A percentile compares a stretch with the other conserved stretches of the same genome.
These are phyloP conservation scores for Tolypocladium cylindrosporum DNA, from an alignment of 2,329 filamentous ascomycete species.

Conservation along the genomic window DNA sequence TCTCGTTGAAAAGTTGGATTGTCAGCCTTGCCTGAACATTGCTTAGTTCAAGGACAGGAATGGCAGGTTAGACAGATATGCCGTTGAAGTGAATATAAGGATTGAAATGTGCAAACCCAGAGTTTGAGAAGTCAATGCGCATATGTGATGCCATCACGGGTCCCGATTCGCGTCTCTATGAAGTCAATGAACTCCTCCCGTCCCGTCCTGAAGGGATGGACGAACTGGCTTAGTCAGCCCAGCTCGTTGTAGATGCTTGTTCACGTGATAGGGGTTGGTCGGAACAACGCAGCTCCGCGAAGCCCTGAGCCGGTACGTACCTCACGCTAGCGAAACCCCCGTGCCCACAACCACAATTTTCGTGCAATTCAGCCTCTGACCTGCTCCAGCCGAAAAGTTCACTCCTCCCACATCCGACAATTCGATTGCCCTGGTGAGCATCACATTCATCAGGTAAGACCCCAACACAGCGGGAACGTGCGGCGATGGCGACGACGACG, in stretches of 20 bases:
- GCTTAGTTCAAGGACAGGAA: background rate
- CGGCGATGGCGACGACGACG: background rate
- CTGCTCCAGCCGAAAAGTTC: conserved; percentile 23
- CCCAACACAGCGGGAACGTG: background rate
- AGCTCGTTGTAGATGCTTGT: background rate
- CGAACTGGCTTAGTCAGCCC: background rate
- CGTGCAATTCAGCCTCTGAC: conserved; percentile 21
- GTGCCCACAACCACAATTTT: conserved; percentile 31
- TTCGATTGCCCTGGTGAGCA: conserved; percentile 39
- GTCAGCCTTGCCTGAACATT: background rate
- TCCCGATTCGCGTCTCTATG: too few species aligned
- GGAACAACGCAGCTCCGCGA: conserved; percentile 15
- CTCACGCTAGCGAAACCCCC: conserved; percentile 21
- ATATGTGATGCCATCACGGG: background rate
- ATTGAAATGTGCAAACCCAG: background rate
- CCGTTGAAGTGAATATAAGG: background rate
- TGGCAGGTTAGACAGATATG: background rate
- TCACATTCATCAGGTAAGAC: conserved; percentile 38
- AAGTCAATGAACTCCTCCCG: too few species aligned
- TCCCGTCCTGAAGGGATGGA: too few species aligned
- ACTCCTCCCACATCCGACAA: conserved; percentile 28
- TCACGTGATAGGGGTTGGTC: conserved; percentile 2
- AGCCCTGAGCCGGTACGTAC: conserved; percentile 23
- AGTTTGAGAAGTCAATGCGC: background rate
- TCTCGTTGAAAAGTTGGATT: too few species aligned